A percentile compares a stretch with the other conserved stretches of the same genome.
Evolutionary conservation across 2,329 filamentous ascomycete genomes (phyloP).

Genomic region (Talaromyces verruculosus): DNA sequence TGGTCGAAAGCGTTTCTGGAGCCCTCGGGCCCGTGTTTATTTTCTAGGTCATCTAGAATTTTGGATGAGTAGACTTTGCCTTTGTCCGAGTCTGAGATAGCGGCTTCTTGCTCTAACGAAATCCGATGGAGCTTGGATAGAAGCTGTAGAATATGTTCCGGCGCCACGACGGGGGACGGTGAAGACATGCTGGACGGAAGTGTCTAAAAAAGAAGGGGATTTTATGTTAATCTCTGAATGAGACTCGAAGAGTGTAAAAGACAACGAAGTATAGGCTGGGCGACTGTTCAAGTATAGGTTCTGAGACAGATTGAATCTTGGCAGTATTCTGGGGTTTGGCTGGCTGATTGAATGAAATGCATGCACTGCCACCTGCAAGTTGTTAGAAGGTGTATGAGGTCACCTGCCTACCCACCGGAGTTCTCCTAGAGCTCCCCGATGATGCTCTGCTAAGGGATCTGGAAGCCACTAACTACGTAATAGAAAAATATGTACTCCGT

Average conservation of each 20-base stretch:
- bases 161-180: conserved; percentile 18
- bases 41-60: conserved; percentile 23
- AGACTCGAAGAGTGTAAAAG: neutral
- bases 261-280: no score
- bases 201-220: neutral
- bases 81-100: conserved; percentile 23
- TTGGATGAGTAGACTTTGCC: conserved; percentile 27
- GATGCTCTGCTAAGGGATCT: neutral
- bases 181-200: neutral
- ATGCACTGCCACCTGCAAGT: neutral
- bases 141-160: conserved; percentile 27
- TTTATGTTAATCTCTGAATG: neutral
- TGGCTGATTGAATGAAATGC: neutral
- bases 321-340: neutral
- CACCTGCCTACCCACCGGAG: neutral
- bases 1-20: conserved; percentile 25
- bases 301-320: neutral
- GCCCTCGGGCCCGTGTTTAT: conserved; percentile 5
- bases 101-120: conserved; percentile 28
- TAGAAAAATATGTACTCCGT: no score
- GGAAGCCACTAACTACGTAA: neutral
- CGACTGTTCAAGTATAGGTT: neutral
- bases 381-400: neutral
- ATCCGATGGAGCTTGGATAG: conserved; percentile 26
- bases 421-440: neutral